Base-by-base conservation (phyloP, 2,329 filamentous ascomycete genomes). In the Penicillium sp. region DNA sequence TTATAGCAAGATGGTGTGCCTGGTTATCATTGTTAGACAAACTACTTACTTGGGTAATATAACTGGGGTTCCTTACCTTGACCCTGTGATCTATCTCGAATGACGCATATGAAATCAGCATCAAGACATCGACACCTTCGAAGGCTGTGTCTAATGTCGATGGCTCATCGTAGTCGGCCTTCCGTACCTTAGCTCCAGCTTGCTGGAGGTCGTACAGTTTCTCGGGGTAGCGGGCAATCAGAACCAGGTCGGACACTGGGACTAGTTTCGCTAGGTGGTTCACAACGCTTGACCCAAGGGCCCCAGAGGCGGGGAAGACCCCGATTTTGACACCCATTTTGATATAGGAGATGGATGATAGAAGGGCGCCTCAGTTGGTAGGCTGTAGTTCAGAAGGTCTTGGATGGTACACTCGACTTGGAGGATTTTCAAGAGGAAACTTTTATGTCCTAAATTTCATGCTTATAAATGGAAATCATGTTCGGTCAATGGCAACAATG, bases 31-130 rank as follows among this genome's bases (percentile, higher is more conserved):
- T 6, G 32, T 62, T 34, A 59, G 51, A 42, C 23, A 3, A 34
- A 25, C 5, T n/a, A 25, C 4, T 25, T n/a, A 6, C 15, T 15
- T 8, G 5, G 16, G 44, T 2, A 13, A 34, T 25, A 5, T 25
- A 6, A 25, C 44, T 27, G 9, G 25, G 15, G 2, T 38, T 10
- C 32, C 60, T 48, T 55, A 77, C 76, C 64, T 77, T 69, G 21
- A 72, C 65, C 1, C 79, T 72, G 58, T 77, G 74, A 6, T 80
- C 71, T 52, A 76, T 74, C 37, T 80, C 79, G 44, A 79, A 74
- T 50, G 77, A 79, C 15, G 80, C 75, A 58, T 80, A 82, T 0
- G 82, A 84, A 34, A 86, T 77, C 34, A 86, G 72, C 64, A 86
- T 80, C 45, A 86, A 68, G 27, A 75, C 71, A 18, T 82, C 76